These are phyloP conservation scores for Atkinsonella texensis DNA, from an alignment of 2,329 filamentous ascomycete genomes.

Conservation along the genomic window DNA sequence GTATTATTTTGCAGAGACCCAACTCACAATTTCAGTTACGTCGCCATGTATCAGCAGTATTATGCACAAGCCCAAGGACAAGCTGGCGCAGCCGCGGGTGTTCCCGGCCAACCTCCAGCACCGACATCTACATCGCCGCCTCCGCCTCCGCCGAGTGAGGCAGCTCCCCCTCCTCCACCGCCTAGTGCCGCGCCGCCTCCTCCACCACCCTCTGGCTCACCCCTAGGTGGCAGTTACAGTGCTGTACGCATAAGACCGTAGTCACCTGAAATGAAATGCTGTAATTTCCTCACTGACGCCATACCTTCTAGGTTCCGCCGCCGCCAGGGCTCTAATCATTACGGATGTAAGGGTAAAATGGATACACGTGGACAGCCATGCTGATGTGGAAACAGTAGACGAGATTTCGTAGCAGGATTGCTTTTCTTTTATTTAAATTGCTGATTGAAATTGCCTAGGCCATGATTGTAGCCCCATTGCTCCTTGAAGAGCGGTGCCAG, in stretches of 20 bases:
- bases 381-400: conserved; percentile 3
- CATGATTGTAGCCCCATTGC: not conserved
- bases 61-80: conserved; percentile 39
- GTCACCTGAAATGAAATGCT: not conserved
- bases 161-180: conserved; percentile 52
- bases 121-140: conserved; percentile 41
- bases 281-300: not conserved
- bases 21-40: conserved; percentile 32
- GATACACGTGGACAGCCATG: conserved; percentile 1
- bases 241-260: conserved; percentile 39
- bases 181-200: conserved; percentile 37
- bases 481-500: not conserved
- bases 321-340: conserved; percentile 37
- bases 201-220: conserved; percentile 31
- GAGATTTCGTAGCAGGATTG: not conserved
- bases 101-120: conserved; percentile 32
- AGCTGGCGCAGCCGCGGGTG: conserved; percentile 19
- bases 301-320: conserved; percentile 34
- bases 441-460: conserved; percentile 3
- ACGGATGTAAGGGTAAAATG: conserved; percentile 3
- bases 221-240: conserved; percentile 48
- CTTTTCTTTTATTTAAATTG: conserved; percentile 1
- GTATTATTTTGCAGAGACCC: not conserved
- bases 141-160: conserved; percentile 45
- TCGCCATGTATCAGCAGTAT: conserved; percentile 65